Evolutionary conservation across 495 filamentous ascomycete genomes (phyloP).

Genomic region (Aspergillus carlsbadensis): DNA sequence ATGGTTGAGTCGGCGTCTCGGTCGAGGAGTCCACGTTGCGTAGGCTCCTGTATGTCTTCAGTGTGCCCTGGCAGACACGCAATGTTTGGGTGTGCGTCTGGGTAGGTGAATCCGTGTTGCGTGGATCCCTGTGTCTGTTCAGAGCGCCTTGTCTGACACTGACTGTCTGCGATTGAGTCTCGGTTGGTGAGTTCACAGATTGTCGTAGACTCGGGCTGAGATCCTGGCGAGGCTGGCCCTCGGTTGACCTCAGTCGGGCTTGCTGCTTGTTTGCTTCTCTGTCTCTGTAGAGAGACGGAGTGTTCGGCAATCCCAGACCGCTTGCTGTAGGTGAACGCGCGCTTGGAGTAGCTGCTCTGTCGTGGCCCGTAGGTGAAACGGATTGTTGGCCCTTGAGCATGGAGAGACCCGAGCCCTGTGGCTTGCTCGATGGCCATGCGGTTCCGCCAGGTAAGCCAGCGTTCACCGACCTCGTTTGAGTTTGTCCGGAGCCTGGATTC

Average conservation of each 20-base stretch:
- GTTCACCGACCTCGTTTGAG: background rate
- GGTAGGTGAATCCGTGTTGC: background rate
- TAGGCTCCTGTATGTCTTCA: background rate
- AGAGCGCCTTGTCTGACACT: background rate
- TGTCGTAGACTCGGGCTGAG: background rate
- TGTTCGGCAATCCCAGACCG: background rate
- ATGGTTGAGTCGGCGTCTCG: background rate
- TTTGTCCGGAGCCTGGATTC: background rate
- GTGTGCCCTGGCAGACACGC: background rate
- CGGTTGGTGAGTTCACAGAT: background rate
- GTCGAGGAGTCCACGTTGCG: too few species aligned
- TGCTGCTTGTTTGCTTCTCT: background rate
- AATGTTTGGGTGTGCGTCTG: background rate
- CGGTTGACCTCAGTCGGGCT: background rate
- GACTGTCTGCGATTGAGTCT: too few species aligned
- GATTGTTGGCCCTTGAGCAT: background rate
- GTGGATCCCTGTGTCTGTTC: background rate
- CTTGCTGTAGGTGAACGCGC: background rate
- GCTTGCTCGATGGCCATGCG: background rate
- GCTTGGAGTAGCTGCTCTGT: background rate
- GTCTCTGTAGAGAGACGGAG: background rate
- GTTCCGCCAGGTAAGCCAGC: conserved; percentile 1
- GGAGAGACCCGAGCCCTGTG: background rate
- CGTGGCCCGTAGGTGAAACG: background rate
- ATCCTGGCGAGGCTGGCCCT: background rate